Evolutionary conservation across 148 eudicot species (phyloP).

Genomic region (Arbutus unedo): DNA sequence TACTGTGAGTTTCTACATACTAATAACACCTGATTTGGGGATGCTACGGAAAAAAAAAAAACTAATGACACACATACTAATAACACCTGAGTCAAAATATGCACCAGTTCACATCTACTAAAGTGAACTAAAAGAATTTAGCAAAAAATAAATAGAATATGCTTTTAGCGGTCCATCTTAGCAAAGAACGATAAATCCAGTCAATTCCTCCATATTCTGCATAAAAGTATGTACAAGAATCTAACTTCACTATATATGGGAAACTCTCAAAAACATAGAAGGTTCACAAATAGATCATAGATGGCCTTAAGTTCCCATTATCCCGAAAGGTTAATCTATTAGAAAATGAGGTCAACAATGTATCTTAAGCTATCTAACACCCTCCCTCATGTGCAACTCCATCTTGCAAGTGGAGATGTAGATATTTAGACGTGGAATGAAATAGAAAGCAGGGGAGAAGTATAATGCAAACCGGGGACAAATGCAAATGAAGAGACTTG

Average conservation of each 20-base stretch:
- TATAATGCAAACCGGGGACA: too few relatives aligned
- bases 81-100: not conserved
- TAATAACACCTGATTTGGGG: not conserved
- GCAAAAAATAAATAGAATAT: not conserved
- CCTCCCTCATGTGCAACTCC: too few relatives aligned
- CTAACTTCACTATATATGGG: not conserved
- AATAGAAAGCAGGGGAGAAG: too few relatives aligned
- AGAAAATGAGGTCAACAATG: too few relatives aligned
- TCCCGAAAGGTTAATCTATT: too few relatives aligned
- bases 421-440: too few relatives aligned
- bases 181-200: conserved; percentile 6
- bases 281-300: not conserved
- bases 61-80: not conserved
- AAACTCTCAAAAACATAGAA: not conserved
- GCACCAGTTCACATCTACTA: not conserved
- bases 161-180: not conserved
- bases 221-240: not conserved
- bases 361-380: too few relatives aligned
- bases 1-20: not conserved
- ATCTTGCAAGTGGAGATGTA: too few relatives aligned
- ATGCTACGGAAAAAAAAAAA: not conserved
- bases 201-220: not conserved
- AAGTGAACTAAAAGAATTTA: not conserved
- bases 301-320: not conserved
- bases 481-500: too few relatives aligned